Percentiles rank a stretch among this genome's conserved stretches.
These are phyloP conservation scores for Lipomyces chichibuensis DNA, from an alignment of 805 yeast genomes.

Conservation along the genomic window DNA sequence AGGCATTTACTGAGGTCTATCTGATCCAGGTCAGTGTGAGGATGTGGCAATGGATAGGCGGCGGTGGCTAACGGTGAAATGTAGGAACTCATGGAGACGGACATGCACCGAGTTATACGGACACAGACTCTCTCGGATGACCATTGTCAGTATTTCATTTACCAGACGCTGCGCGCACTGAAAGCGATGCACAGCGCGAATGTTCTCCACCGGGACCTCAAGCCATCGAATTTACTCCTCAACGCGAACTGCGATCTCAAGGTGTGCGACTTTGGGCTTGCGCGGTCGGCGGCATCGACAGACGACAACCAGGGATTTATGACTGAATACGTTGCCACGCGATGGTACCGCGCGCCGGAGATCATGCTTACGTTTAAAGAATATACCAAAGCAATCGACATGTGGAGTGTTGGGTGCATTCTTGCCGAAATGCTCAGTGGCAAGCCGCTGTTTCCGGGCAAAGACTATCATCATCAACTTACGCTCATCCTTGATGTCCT, in stretches of 20 bases:
- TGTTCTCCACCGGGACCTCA: conserved; percentile 88
- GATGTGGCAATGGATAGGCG: neutral
- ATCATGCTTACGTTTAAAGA: conserved; percentile 93
- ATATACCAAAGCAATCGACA: conserved; percentile 92
- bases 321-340: conserved; percentile 97
- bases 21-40: conserved; percentile 47
- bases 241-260: conserved; percentile 94
- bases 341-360: conserved; percentile 98
- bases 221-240: conserved; percentile 82
- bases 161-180: conserved; percentile 86
- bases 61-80: conserved; percentile 38
- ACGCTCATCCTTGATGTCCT: conserved; percentile 79
- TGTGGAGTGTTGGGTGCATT: conserved; percentile 97
- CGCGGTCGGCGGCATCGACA: conserved; percentile 60
- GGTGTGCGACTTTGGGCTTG: conserved; percentile 92
- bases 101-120: conserved; percentile 75
- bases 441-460: conserved; percentile 88
- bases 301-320: conserved; percentile 75
- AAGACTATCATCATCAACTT: conserved; percentile 89
- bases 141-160: conserved; percentile 90
- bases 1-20: conserved; percentile 82
- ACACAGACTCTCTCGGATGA: conserved; percentile 86
- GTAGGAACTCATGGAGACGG: conserved; percentile 88
- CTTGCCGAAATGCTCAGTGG: conserved; percentile 87
- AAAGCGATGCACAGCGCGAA: conserved; percentile 93